These are phyloP conservation scores for Ilyonectria robusta DNA, from an alignment of 2,329 filamentous ascomycete genomes.

Conservation along the genomic window DNA sequence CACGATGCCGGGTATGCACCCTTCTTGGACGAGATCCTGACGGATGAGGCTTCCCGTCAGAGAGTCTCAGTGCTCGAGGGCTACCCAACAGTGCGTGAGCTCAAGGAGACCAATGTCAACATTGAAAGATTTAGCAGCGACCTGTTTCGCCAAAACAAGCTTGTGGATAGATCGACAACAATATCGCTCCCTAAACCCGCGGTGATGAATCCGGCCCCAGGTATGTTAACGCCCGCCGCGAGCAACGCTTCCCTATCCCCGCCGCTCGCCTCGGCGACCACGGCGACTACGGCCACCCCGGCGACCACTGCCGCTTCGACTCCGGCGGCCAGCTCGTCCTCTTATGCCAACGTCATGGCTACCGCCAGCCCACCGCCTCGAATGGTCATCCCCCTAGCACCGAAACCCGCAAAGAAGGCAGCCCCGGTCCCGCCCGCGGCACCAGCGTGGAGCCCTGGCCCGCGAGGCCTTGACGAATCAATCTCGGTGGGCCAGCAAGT, in stretches of 20 bases:
- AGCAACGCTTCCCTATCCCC: slow-evolving; percentile 44
- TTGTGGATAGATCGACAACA: slow-evolving; percentile 54
- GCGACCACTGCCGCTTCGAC: background rate
- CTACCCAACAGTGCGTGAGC: slow-evolving; percentile 63
- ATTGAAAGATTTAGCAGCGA: slow-evolving; percentile 61
- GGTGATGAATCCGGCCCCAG: slow-evolving; percentile 8
- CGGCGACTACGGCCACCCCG: slow-evolving; percentile 5
- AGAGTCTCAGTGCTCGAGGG: slow-evolving; percentile 71
- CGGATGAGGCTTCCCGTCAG: slow-evolving; percentile 57
- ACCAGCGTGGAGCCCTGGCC: slow-evolving; percentile 67
- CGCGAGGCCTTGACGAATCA: slow-evolving; percentile 68
- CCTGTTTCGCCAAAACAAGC: slow-evolving; percentile 69
- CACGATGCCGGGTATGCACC: slow-evolving; percentile 74
- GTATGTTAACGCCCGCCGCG: slow-evolving; percentile 43
- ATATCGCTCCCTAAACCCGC: slow-evolving; percentile 28
- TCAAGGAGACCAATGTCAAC: slow-evolving; percentile 62
- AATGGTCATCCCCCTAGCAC: slow-evolving; percentile 57
- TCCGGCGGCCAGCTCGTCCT: slow-evolving; percentile 32
- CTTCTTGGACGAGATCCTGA: slow-evolving; percentile 69
- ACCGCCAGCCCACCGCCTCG: slow-evolving; percentile 60
- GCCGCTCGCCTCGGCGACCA: slow-evolving; percentile 23
- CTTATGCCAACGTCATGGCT: slow-evolving; percentile 60
- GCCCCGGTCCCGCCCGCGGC: background rate
- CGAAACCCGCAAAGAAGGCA: slow-evolving; percentile 40
- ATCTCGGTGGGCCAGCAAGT: slow-evolving; percentile 62